Conservation (phyloP, 176 grass and related monocot genomes). For the Triticum timopheevii region DNA sequence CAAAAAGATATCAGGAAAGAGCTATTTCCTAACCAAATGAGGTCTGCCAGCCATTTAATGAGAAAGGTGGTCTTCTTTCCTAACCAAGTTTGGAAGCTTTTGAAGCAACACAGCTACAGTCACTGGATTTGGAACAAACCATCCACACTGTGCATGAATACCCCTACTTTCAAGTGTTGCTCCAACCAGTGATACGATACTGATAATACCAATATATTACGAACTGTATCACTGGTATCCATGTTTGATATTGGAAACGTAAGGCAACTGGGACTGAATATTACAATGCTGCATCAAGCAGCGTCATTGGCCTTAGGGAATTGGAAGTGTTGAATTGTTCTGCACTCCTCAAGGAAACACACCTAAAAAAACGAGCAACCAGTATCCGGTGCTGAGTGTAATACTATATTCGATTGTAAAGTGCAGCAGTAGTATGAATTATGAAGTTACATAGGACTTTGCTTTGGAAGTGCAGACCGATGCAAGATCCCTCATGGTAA, state of each 20-base stretch:
- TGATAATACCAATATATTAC: neutral
- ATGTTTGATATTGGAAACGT: neutral
- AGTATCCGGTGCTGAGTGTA: neutral
- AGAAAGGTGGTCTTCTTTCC: too few relatives aligned
- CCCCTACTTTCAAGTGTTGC: neutral
- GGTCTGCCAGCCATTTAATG: too few relatives aligned
- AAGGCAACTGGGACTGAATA: neutral
- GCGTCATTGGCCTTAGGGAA: neutral
- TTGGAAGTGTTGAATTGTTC: conserved; percentile 3
- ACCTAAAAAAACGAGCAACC: neutral
- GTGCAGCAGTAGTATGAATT: conserved; percentile 16
- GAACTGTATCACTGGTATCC: neutral
- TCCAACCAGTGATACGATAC: neutral
- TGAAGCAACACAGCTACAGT: neutral
- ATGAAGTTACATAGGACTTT: conserved; percentile 6
- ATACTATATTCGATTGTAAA: conserved; percentile 17
- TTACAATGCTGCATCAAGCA: conserved; percentile 1
- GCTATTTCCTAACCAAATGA: too few relatives aligned
- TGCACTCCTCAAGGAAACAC: conserved; percentile 18
- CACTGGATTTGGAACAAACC: neutral
- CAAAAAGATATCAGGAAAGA: too few relatives aligned
- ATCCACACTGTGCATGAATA: neutral
- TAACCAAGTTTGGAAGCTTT: neutral
- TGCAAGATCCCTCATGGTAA: conserved; percentile 37
- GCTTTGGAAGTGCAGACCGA: conserved; percentile 19